phyloP scores from a whole-genome alignment of 345 rosid genomes.

The Eucalyptus erythrocorys region DNA sequence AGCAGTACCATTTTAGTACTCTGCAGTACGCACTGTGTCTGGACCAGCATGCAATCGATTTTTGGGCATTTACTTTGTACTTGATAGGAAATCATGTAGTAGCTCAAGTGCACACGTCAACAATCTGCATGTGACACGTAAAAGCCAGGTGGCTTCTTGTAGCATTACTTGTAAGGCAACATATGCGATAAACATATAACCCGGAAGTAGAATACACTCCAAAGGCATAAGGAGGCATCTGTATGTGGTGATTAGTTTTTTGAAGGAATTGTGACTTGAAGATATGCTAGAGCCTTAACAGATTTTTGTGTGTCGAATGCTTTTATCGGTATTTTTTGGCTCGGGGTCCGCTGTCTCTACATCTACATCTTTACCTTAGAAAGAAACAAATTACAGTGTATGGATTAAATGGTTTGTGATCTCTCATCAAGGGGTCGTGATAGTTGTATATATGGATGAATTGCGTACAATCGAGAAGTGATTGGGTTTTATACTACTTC shows the following conservation, averaged over 20 bases:
- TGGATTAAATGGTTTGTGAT: neutral
- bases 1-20: conserved; percentile 2
- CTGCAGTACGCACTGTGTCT: neutral
- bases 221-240: neutral
- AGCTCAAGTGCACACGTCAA: neutral
- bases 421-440: neutral
- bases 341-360: neutral
- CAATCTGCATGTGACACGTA: neutral
- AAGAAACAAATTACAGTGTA: neutral
- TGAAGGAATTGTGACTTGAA: neutral
- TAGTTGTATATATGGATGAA: neutral
- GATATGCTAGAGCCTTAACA: neutral
- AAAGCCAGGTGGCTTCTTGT: neutral
- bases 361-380: neutral
- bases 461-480: neutral
- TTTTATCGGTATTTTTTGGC: neutral
- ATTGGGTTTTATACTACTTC: neutral
- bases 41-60: neutral
- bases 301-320: neutral
- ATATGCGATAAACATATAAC: neutral
- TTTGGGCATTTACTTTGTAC: neutral
- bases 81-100: neutral
- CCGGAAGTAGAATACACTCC: neutral
- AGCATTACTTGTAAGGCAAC: neutral
- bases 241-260: neutral